Base-by-base conservation (phyloP, 768 basidiomycete species). In the Tricholoma matsutake region DNA sequence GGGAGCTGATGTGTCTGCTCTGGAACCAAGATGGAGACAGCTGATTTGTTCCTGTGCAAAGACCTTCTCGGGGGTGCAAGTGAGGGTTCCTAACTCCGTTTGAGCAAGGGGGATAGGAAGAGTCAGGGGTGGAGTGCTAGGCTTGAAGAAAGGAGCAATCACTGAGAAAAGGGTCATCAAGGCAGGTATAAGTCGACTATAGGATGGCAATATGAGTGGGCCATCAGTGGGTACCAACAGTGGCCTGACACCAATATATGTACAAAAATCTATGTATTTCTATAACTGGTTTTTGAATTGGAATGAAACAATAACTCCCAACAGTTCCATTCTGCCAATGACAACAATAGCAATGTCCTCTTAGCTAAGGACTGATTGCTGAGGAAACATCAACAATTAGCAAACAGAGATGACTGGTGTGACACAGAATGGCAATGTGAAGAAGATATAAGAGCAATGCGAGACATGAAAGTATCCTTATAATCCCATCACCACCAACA, bases 121-220 rank as follows among this genome's bases (percentile, higher is more conserved):
- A 14, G 45, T 47, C 10, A 8, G 45, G 45, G 45, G 45, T 11
- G 45, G 45, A 47, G 45, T 8, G 9, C 45, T 11, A 47, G 45
- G 45, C 45, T 47, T 7, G 6, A 47, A 47, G 45, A 20, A 47
- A 47, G 45, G 45, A 47, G 20, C 1, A 8, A 62, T 59, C 32
- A 39, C 41, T 18, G 47, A 32, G 25, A 60, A 66, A 32, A 55
- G 59, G 39, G 52, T 25, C 41, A 43, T 16, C 54, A 56, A 37
- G 57, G 56, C 32, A 22, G 31, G 31, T n/a, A n/a, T 47, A 45
- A 13, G 29, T 13, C 25, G 10, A 25, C 25, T 39, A 56, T 6
- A n/a, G 9, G 16, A 29, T 13, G 22, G 25, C 47, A 16, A 49
- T 28, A 16, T 49, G 47, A 28, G 10, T 7, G 47, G 47, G 10